These are phyloP conservation scores for Eutrema heterophyllum DNA, from an alignment of 345 rosid genomes.

Conservation along the genomic window DNA sequence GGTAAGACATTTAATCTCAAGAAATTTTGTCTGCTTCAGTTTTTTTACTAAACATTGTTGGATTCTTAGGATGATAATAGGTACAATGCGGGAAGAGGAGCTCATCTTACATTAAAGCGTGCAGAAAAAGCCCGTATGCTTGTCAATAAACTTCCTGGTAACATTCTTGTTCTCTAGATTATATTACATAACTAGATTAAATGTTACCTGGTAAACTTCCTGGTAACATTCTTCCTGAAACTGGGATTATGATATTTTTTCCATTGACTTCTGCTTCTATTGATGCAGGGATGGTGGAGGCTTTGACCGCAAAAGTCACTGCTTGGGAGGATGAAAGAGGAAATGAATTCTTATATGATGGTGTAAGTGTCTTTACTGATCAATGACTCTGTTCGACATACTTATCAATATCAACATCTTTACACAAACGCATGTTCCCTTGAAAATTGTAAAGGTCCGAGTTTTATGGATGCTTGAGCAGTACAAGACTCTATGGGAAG, in stretches of 20 bases:
- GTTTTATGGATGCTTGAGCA: conserved; percentile 60
- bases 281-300: conserved; percentile 57
- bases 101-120: conserved; percentile 64
- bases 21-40: background rate
- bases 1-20: conserved; percentile 27
- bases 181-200: no score
- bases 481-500: conserved; percentile 45
- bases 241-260: background rate
- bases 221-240: conserved; percentile 37
- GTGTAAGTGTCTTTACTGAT: conserved; percentile 46
- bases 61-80: conserved; percentile 60
- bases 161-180: conserved; percentile 2
- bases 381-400: background rate
- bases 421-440: background rate
- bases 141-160: conserved; percentile 74
- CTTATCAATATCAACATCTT: background rate
- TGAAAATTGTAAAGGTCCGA: conserved; percentile 33
- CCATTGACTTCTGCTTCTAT: conserved; percentile 7
- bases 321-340: conserved; percentile 74
- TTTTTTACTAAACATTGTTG: conserved; percentile 1
- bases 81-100: conserved; percentile 72
- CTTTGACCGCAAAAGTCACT: conserved; percentile 41
- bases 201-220: no score
- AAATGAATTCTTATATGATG: conserved; percentile 59
- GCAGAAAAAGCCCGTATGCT: conserved; percentile 69